A percentile compares a stretch with the other conserved stretches of the same genome.
Evolutionary conservation across 306 rosid genomes (phyloP).

Genomic region (Cyclanthera cordifolia): DNA sequence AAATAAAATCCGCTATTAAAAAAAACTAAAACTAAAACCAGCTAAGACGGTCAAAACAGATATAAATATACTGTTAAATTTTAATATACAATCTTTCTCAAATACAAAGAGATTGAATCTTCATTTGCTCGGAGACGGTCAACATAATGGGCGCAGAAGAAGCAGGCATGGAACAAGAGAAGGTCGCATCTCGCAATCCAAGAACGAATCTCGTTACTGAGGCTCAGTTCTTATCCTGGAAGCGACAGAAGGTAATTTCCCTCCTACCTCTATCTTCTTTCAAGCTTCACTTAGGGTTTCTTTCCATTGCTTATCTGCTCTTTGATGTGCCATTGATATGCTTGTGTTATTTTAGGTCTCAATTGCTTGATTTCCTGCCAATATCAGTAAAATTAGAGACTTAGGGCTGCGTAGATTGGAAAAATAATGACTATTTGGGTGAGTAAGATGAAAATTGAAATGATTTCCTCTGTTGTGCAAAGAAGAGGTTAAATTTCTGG

Average conservation of each 20-base stretch:
- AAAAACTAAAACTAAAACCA: no score
- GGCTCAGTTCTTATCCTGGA: conserved; percentile 73
- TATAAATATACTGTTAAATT: no score
- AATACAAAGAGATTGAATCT: neutral
- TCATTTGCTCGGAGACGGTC: neutral
- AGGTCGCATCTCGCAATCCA: conserved; percentile 21
- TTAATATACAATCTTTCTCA: neutral
- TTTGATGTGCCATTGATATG: neutral
- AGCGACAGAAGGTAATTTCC: conserved; percentile 53
- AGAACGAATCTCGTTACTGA: conserved; percentile 21
- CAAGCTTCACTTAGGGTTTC: conserved; percentile 18
- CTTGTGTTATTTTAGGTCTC: neutral
- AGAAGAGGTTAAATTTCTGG: neutral
- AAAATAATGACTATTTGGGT: neutral
- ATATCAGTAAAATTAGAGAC: neutral
- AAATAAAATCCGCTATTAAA: no score
- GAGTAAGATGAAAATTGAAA: neutral
- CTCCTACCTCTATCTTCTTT: neutral
- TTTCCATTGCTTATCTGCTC: neutral
- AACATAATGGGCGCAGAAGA: neutral
- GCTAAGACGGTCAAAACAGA: no score
- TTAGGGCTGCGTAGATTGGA: neutral
- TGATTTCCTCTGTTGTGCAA: neutral
- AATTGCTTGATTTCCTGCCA: neutral
- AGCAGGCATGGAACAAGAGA: conserved; percentile 32